Base-by-base conservation (phyloP, 2,329 filamentous ascomycete species). In the Dendryphion nanum region DNA sequence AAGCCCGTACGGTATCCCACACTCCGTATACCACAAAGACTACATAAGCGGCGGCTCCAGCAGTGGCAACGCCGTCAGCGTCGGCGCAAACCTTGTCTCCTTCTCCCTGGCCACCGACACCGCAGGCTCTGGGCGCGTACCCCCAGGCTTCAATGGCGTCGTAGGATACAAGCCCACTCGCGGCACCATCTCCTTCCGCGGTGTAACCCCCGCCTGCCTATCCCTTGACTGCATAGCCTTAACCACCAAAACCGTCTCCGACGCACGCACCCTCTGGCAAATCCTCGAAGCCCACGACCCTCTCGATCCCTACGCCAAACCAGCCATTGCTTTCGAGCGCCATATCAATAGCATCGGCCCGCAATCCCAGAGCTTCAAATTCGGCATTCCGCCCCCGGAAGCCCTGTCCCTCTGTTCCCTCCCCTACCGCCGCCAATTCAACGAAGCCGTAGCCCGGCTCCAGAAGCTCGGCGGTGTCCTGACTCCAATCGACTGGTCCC, bases 61-160 rank as follows among this genome's bases (percentile, higher is more conserved):
- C 6, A 77, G 74, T 3, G 79, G 79, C 7, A 75, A 71, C 15
- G 71, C 71, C 5, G 75, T 81, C 6, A 73, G 68, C 8, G 78
- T 82, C 5, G 74, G 69, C 3, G 72, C 74, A 1, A 66, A 67
- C 1, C 66, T 81, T 3, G 74, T 77, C 3, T 71, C 74, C 0
- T 79, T 82, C 47, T 71, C 76, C 2, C 59, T 83, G 1, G 78
- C 69, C 5, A 79, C 76, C 1, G 77, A 80, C 47, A 79, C 77
- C 4, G 76, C 75, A 2, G 77, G 77, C 2, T 63, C 71, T 6
- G 74, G 74, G 3, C 64, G 77, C 20, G 73, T 79, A 3, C 77
- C 77, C 2, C 69, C 75, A 4, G 72, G 69, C 0, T 71, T 77
- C 53, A 79, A 79, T 53, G 73, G 73, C 18, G 67, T 79, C n/a